Conservation (phyloP, 2,329 filamentous ascomycete species). For the Bipolaris bicolor region DNA sequence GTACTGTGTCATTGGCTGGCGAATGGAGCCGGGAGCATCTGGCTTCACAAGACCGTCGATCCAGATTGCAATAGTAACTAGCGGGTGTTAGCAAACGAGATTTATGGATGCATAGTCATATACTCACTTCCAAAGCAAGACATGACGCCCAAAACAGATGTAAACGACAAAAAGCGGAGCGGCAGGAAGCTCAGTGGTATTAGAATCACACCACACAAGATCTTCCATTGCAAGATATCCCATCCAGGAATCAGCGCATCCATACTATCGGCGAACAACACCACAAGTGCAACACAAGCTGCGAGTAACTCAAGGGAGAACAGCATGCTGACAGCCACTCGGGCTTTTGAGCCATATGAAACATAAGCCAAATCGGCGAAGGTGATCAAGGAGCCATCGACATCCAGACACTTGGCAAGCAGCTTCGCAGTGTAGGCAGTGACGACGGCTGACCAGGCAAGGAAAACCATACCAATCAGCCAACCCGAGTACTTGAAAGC, state of each 20-base stretch:
- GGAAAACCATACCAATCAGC: slow-evolving; percentile 78
- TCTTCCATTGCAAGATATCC: slow-evolving; percentile 78
- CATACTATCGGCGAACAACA: slow-evolving; percentile 94
- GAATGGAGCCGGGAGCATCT: slow-evolving; percentile 78
- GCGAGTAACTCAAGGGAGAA: slow-evolving; percentile 89
- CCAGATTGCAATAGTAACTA: slow-evolving; percentile 83
- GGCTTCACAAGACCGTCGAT: slow-evolving; percentile 86
- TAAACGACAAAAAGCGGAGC: slow-evolving; percentile 82
- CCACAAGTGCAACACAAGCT: slow-evolving; percentile 85
- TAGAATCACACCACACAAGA: slow-evolving; percentile 78
- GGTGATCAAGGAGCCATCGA: slow-evolving; percentile 84
- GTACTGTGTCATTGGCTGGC: slow-evolving; percentile 78
- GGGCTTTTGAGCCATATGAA: slow-evolving; percentile 82
- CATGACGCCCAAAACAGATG: slow-evolving; percentile 89
- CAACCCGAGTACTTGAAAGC: slow-evolving; percentile 88
- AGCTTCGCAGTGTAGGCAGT: slow-evolving; percentile 88
- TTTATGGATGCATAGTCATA: background rate
- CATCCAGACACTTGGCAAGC: slow-evolving; percentile 85
- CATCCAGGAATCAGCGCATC: slow-evolving; percentile 76
- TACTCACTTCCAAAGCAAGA: slow-evolving; percentile 84
- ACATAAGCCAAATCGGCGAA: slow-evolving; percentile 94
- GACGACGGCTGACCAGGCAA: slow-evolving; percentile 73
- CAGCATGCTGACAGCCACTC: slow-evolving; percentile 80
- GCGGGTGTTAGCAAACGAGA: slow-evolving; percentile 33
- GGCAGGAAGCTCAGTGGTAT: slow-evolving; percentile 85